A percentile compares a stretch with the other conserved stretches of the same genome.
Conservation (phyloP, 2,329 filamentous ascomycete genomes). For the Macroventuria anomochaeta region DNA sequence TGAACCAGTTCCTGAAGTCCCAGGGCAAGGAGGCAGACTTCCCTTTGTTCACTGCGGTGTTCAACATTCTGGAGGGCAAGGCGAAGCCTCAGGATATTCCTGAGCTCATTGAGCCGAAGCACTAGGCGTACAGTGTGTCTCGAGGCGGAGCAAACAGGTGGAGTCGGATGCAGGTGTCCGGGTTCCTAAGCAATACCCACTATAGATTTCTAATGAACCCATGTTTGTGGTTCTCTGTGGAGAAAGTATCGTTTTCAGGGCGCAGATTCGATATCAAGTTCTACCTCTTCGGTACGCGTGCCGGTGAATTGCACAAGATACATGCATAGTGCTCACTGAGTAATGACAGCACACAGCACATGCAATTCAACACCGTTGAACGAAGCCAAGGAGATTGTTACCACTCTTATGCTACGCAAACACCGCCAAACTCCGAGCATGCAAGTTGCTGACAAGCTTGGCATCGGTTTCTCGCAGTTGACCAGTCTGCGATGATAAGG, state of each 20-base stretch:
- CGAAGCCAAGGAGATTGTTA: background rate
- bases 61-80: constrained; percentile 77
- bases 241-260: background rate
- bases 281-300: background rate
- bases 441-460: constrained; percentile 13
- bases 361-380: background rate
- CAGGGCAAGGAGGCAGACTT: constrained; percentile 82
- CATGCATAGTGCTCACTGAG: background rate
- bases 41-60: constrained; percentile 89
- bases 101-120: constrained; percentile 59
- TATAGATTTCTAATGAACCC: constrained; percentile 13
- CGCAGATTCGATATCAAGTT: background rate
- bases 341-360: background rate
- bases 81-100: constrained; percentile 83
- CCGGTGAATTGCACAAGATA: background rate
- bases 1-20: constrained; percentile 84
- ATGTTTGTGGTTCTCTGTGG: background rate
- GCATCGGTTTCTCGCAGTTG: background rate
- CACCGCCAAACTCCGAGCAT: constrained; percentile 7
- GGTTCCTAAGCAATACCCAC: constrained; percentile 20
- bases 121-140: constrained; percentile 12
- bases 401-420: background rate
- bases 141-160: background rate
- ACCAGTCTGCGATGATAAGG: too few species aligned
- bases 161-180: background rate